phyloP scores from a whole-genome alignment of 345 rosid species.

The Orychophragmus violaceus region DNA sequence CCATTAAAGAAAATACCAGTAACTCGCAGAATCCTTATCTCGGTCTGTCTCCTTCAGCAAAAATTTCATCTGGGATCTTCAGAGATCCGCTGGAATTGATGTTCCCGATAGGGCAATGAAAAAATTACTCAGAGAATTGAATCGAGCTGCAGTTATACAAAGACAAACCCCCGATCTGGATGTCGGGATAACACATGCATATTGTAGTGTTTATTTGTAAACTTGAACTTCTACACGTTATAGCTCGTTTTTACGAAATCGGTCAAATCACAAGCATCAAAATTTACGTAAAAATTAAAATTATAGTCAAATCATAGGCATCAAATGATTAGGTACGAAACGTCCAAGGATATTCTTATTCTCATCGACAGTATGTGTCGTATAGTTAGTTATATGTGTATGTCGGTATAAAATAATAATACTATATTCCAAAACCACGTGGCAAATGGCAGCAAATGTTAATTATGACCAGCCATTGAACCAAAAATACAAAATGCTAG shows the following conservation, averaged over 20 bases:
- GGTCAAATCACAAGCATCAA: no score
- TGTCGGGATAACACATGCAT: no score
- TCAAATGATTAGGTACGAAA: slow-evolving; percentile 19
- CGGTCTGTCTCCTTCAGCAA: no score
- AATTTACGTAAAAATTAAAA: neutral
- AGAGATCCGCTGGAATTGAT: no score
- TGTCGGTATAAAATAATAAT: neutral
- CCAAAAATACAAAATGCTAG: slow-evolving; percentile 8
- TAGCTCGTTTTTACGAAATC: neutral
- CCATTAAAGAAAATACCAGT: no score
- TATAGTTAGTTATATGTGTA: neutral
- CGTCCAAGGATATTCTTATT: slow-evolving; percentile 25
- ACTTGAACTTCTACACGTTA: neutral
- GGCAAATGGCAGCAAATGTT: slow-evolving; percentile 17
- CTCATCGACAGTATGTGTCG: neutral
- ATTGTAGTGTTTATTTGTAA: neutral
- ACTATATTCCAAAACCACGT: neutral
- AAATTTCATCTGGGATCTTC: no score
- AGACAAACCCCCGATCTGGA: no score
- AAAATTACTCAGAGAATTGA: no score
- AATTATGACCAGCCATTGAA: slow-evolving; percentile 5
- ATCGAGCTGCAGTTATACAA: no score
- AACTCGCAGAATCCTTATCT: no score
- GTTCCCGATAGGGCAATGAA: no score
- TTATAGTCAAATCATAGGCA: neutral